phyloP scores from a whole-genome alignment of 169 alveolate species.

The Eimeria necatrix region DNA sequence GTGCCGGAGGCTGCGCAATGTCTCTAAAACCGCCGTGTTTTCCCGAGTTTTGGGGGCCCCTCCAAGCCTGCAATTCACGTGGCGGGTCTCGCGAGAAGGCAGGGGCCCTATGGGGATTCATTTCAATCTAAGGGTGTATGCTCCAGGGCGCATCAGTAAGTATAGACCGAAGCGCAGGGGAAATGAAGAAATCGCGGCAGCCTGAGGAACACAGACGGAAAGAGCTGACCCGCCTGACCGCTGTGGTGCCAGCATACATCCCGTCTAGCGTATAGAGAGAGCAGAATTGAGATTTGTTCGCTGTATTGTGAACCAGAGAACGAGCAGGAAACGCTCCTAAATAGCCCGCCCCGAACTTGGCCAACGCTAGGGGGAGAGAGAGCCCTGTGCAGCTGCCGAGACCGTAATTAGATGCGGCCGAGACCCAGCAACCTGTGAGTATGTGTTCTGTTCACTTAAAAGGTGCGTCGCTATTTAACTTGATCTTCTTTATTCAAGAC shows the following conservation, averaged over 20 bases:
- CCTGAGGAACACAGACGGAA: neutral
- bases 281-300: neutral
- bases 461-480: too few relatives aligned
- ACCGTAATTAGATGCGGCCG: too few relatives aligned
- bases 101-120: conserved; percentile 34
- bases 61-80: conserved; percentile 27
- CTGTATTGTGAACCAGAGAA: too few relatives aligned
- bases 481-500: too few relatives aligned
- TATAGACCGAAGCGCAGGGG: neutral
- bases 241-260: neutral
- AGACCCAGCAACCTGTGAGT: too few relatives aligned
- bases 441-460: too few relatives aligned
- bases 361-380: too few relatives aligned
- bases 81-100: neutral
- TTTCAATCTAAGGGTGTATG: neutral
- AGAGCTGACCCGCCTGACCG: conserved; percentile 15
- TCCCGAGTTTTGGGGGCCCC: conserved; percentile 45
- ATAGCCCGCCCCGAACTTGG: too few relatives aligned
- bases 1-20: neutral
- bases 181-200: neutral
- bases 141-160: neutral
- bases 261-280: neutral
- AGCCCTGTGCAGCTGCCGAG: too few relatives aligned
- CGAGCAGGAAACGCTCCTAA: too few relatives aligned
- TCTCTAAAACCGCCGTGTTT: neutral